Evolutionary conservation across 257 asterid species (phyloP).

Genomic region (Cynanchum wilfordii): DNA sequence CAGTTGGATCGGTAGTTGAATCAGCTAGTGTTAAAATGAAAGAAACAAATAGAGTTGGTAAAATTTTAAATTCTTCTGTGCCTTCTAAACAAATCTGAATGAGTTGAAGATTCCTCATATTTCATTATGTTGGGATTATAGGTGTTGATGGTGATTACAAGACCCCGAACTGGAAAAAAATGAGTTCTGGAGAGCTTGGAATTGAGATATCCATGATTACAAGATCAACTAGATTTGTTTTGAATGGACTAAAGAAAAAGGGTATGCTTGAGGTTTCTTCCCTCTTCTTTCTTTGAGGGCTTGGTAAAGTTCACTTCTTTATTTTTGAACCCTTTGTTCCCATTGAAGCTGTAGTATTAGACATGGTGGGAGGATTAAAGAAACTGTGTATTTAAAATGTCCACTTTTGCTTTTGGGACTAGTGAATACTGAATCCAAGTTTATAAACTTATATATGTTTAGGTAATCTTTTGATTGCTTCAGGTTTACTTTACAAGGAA

Average conservation of each 20-base stretch:
- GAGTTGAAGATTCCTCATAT: neutral
- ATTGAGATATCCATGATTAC: conserved; percentile 28
- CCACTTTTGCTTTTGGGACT: neutral
- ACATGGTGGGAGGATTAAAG: neutral
- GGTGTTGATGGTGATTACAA: conserved; percentile 13
- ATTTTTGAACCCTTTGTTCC: neutral
- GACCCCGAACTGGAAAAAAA: conserved; percentile 26
- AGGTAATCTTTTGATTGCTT: neutral
- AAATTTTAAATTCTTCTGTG: neutral
- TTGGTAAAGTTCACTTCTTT: neutral
- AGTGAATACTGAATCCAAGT: neutral
- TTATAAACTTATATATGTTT: neutral
- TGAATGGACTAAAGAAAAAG: conserved; percentile 23
- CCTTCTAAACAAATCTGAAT: neutral
- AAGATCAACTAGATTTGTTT: conserved; percentile 22
- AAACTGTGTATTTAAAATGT: neutral
- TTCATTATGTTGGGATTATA: neutral
- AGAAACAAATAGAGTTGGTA: conserved; percentile 19
- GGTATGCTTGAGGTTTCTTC: conserved; percentile 14
- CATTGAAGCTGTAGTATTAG: neutral
- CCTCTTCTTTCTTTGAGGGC: neutral
- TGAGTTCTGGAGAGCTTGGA: conserved; percentile 28
- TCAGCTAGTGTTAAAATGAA: conserved; percentile 7
- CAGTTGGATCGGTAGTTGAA: conserved; percentile 10
- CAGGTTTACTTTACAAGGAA: neutral